A percentile compares a stretch with the other conserved stretches of the same genome.
These are phyloP conservation scores for Hypoxylon lenormandii DNA, from an alignment of 495 filamentous ascomycete species.

Conservation along the genomic window DNA sequence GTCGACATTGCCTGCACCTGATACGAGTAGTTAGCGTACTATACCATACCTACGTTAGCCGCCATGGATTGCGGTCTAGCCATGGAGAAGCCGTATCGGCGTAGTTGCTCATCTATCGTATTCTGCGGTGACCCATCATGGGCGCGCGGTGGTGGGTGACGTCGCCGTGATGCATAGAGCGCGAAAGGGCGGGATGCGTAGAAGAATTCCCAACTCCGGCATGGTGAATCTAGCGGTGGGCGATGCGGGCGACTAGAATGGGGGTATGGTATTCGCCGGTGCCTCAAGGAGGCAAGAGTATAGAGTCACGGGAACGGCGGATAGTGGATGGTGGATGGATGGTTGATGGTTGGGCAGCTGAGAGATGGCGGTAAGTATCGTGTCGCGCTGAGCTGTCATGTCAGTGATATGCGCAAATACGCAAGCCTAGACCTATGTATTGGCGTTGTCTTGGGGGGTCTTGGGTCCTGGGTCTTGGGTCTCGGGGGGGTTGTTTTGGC, in stretches of 20 bases:
- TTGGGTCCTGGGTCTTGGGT: no score
- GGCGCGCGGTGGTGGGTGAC: constrained; percentile 22
- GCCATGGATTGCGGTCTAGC: constrained; percentile 16
- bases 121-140: neutral
- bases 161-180: constrained; percentile 36
- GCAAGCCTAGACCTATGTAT: constrained; percentile 24
- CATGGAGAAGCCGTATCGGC: constrained; percentile 18
- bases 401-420: constrained; percentile 35
- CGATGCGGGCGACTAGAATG: constrained; percentile 6
- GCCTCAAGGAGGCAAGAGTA: constrained; percentile 19
- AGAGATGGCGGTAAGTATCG: constrained; percentile 46
- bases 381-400: constrained; percentile 41
- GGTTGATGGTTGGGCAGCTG: constrained; percentile 38
- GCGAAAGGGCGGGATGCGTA: constrained; percentile 40
- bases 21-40: neutral
- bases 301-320: constrained; percentile 32
- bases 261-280: constrained; percentile 22
- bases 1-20: neutral
- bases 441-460: constrained; percentile 21
- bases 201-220: constrained; percentile 10
- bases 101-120: constrained; percentile 8
- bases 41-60: neutral
- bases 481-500: constrained; percentile 1
- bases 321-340: constrained; percentile 36
- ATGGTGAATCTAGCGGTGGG: constrained; percentile 33